A percentile compares a stretch with the other conserved stretches of the same genome.
Conservation (phyloP, 305 asterid species). For the Lippia alba region DNA sequence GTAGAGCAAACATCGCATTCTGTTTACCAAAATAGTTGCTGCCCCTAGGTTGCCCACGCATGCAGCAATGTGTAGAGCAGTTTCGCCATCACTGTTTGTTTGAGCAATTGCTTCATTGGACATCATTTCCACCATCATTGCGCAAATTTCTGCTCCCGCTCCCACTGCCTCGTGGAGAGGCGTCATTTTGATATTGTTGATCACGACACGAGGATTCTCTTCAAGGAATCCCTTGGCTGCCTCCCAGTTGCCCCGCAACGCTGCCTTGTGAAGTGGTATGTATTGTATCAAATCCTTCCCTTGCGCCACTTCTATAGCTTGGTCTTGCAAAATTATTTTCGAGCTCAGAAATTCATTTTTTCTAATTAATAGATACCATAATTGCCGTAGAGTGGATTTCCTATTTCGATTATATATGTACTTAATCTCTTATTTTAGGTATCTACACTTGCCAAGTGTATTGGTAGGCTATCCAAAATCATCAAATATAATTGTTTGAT, state of each 20-base stretch:
- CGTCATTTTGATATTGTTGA: neutral
- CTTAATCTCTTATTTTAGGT: too few species aligned
- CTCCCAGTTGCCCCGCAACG: constrained; percentile 24
- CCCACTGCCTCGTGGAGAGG: constrained; percentile 18
- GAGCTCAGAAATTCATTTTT: too few species aligned
- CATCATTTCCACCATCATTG: neutral
- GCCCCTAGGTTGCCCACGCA: constrained; percentile 17
- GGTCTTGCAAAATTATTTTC: too few species aligned
- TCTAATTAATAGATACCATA: too few species aligned
- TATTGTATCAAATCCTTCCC: neutral
- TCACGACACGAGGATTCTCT: neutral
- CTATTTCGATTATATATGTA: too few species aligned
- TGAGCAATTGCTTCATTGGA: neutral
- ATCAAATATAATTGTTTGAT: too few species aligned
- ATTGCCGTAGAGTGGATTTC: too few species aligned
- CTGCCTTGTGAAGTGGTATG: constrained; percentile 25
- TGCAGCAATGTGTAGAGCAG: constrained; percentile 27
- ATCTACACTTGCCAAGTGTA: too few species aligned
- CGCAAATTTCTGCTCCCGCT: too few species aligned
- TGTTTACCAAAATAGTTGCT: neutral
- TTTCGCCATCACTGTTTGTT: neutral
- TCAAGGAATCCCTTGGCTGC: neutral
- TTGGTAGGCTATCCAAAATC: too few species aligned
- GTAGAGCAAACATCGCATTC: neutral
- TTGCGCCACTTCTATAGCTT: too few species aligned